Base-by-base conservation (phyloP, 2,329 filamentous ascomycete genomes). In the Dactylellina cionopaga region DNA sequence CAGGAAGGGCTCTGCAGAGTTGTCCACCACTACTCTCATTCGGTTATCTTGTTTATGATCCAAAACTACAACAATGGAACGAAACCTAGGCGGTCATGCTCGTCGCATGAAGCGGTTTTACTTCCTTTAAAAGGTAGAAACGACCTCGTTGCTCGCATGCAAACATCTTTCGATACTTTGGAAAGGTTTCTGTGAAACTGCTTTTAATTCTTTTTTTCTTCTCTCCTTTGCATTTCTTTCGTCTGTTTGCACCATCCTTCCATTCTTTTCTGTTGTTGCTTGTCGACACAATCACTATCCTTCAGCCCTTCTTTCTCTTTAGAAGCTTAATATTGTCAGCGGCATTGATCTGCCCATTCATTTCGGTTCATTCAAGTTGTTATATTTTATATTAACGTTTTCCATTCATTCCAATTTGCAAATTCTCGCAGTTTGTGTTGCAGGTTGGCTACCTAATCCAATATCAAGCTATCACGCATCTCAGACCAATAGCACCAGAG, bases 151-250 rank as follows among this genome's bases (percentile, higher is more conserved):
- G 43, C 35, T 64, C 46, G 58, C 29, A 58, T 71, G 51, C 58
- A 71, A 71, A 71, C 58, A 52, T 64, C 58, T 71, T 64, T 49
- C 49, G 25, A 46, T 35, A 64, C 15, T 63, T 64, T 71, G 29
- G 47, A 62, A 33, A 54, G 58, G 51, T 71, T 71, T 71, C 66
- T 71, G 66, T 71, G 58, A 71, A 63, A 54, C 66, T 43, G 27
- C 35, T 64, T 59, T 64, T 52, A 24, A 13, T 58, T 58, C 31
- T 19, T 35, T 51, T 52, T 51, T 47, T 35, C 64, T 64, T 44
- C 10, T 52, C 15, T 31, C 15, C 41, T n/a, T 43, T 39, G 10
- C 41, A 25, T 49, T 5, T 22, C 56, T 29, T 69, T 69, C 37
- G 29, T 44, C 56, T 54, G 66, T 56, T 64, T 63, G 59, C 66